Evolutionary conservation across 768 basidiomycete species (phyloP).

Genomic region (Trametes sanguinea): DNA sequence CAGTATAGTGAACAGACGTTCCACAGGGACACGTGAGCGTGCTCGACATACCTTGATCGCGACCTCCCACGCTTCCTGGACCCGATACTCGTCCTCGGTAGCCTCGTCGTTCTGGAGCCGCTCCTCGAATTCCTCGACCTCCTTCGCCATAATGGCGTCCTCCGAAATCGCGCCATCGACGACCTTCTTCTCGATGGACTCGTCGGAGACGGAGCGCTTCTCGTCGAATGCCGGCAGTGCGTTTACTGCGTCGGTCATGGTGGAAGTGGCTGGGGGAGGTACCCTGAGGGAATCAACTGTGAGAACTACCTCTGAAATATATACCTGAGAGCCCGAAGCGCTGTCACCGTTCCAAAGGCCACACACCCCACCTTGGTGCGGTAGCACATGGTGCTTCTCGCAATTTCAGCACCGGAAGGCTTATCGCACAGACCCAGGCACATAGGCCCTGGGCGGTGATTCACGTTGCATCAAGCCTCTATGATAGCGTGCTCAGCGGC

Average conservation of each 20-base stretch:
- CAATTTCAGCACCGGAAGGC: background rate
- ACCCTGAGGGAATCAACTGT: background rate
- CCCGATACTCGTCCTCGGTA: constrained; percentile 38
- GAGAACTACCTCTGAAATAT: constrained; percentile 5
- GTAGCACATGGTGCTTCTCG: constrained; percentile 18
- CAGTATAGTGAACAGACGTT: background rate
- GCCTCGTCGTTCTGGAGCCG: constrained; percentile 36
- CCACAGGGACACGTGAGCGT: background rate
- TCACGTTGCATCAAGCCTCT: background rate
- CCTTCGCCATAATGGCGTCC: constrained; percentile 31
- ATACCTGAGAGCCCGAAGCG: constrained; percentile 1
- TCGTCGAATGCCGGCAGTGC: constrained; percentile 24
- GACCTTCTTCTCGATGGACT: constrained; percentile 27
- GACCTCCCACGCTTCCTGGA: constrained; percentile 41
- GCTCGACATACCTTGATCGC: constrained; percentile 37
- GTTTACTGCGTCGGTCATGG: constrained; percentile 20
- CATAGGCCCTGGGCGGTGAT: background rate
- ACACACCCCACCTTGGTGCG: constrained; percentile 3
- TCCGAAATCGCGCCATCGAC: constrained; percentile 23
- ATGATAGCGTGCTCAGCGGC: constrained; percentile 17
- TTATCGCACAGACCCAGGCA: constrained; percentile 15
- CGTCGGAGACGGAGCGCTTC: constrained; percentile 25
- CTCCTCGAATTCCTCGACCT: constrained; percentile 35
- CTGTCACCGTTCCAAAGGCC: background rate
- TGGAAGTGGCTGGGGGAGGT: constrained; percentile 9